Conservation (phyloP, 768 basidiomycete species). For the Hericium coralloides region DNA sequence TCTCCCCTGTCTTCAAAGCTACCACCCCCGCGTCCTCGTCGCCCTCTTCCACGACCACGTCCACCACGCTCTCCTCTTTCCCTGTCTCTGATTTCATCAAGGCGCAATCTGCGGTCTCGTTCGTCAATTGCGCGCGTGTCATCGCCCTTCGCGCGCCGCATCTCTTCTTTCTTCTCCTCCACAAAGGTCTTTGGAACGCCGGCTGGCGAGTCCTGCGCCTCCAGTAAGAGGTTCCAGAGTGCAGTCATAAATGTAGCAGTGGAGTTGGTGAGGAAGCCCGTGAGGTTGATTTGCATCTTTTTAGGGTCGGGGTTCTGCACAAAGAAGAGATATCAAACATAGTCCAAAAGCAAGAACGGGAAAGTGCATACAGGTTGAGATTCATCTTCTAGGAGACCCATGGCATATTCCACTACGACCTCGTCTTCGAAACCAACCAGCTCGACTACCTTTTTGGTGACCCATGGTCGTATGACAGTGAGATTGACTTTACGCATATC, state of each 20-base stretch:
- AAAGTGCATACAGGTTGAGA: constrained; percentile 58
- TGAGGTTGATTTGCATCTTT: constrained; percentile 92
- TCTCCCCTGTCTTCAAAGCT: constrained; percentile 33
- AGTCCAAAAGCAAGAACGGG: not conserved
- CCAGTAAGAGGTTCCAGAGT: constrained; percentile 87
- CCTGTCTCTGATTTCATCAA: constrained; percentile 62
- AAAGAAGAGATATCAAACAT: constrained; percentile 2
- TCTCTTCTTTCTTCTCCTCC: constrained; percentile 87
- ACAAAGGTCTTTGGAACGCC: constrained; percentile 88
- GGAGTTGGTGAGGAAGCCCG: constrained; percentile 85
- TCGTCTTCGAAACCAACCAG: constrained; percentile 95
- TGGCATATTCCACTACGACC: constrained; percentile 92
- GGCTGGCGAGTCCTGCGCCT: constrained; percentile 82
- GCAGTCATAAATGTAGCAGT: constrained; percentile 82
- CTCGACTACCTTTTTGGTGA: constrained; percentile 86
- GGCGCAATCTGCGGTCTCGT: constrained; percentile 54
- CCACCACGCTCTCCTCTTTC: constrained; percentile 42
- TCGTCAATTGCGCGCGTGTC: constrained; percentile 63
- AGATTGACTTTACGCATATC: constrained; percentile 96
- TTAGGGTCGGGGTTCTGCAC: constrained; percentile 79
- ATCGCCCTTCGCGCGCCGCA: constrained; percentile 58
- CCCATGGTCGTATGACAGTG: constrained; percentile 88
- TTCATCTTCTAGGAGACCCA: constrained; percentile 86
- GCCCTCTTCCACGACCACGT: constrained; percentile 50
- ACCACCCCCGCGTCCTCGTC: constrained; percentile 38